Base-by-base conservation (phyloP, 1,284 basidiomycete species). In the Apiotrichum mycotoxinovorans region DNA sequence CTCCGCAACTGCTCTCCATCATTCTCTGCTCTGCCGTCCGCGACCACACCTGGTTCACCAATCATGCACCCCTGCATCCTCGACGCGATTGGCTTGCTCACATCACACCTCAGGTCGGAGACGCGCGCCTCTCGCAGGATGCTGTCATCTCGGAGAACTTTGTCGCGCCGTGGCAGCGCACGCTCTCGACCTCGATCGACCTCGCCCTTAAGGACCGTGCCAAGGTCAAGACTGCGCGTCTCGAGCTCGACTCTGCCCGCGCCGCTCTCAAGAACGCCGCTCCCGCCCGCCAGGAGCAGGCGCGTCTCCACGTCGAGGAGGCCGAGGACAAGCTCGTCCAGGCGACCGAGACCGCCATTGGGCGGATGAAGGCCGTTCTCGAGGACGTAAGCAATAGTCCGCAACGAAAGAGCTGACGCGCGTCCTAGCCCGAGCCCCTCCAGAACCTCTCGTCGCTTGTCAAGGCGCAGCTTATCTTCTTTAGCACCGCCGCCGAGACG, bases 271-370 rank as follows among this genome's bases (percentile, higher is more conserved):
- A 95, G 83, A 84, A 75, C 41, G 86, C 89, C 0, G 74, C 75
- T 55, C 84, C 88, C 1, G 78, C 85, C 17, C 88, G 82, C 78
- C 89, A 93, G 72, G 93, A 96, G 74, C 91, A 95, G 56, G 88
- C 89, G 9, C 82, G 88, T 48, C 69, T 77, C 33, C 88, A 93
- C 71, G 91, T 95, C 43, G 92, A 96, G 82, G 91, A 94, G 65
- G 91, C 91, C 8, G 93, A 97, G 74, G 93, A 95, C 72, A 90
- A 93, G 75, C 84, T 98, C 47, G 94, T 98, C 17, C 91, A 93
- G 74, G 93, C 91, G 80, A 98, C 95, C 23, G 95, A 98, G 78
- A 90, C 95, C 38, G 95, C 95, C 1, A 98, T 98, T 72, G 91
- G 89, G 15, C 83, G 96, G 58, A 98, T 98, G 95, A 96, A 98